A percentile compares a stretch with the other conserved stretches of the same genome.
Evolutionary conservation across 352 stramenopile genomes (phyloP).

Genomic region (Pythium aphanidermatum): DNA sequence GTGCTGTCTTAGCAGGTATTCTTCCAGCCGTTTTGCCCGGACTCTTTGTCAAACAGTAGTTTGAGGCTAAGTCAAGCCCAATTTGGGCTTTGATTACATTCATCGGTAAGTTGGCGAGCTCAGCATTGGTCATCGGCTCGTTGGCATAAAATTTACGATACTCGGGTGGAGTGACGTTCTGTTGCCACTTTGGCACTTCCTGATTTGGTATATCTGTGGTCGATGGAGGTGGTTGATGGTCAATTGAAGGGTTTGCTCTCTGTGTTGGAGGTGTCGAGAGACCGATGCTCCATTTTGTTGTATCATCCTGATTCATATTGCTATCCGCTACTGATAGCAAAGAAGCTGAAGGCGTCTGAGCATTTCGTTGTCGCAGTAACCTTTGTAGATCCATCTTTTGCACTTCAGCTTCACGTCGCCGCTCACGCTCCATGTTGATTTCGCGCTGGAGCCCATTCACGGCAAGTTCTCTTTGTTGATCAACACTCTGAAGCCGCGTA

Average conservation of each 20-base stretch:
- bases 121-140: slow-evolving; percentile 50
- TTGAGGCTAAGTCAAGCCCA: slow-evolving; percentile 42
- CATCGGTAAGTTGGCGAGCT: slow-evolving; percentile 63
- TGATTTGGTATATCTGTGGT: no score
- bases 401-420: slow-evolving; percentile 46
- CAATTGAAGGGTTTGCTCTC: no score
- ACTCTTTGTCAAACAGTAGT: slow-evolving; percentile 3
- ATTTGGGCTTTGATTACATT: slow-evolving; percentile 70
- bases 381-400: slow-evolving; percentile 58
- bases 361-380: slow-evolving; percentile 26
- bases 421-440: slow-evolving; percentile 52
- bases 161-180: no score
- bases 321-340: neutral
- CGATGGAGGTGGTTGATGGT: no score
- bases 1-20: slow-evolving; percentile 9
- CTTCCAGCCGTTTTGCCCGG: slow-evolving; percentile 5
- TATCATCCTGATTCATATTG: neutral
- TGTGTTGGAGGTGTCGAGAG: neutral
- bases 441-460: slow-evolving; percentile 38
- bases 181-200: no score
- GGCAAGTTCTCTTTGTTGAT: slow-evolving; percentile 47
- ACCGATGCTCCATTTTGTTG: neutral
- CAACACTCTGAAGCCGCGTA: slow-evolving; percentile 33
- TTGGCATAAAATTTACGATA: slow-evolving; percentile 68
- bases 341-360: neutral